Conservation (phyloP, 139 green algal species). For the Chlamydomonas incerta region DNA sequence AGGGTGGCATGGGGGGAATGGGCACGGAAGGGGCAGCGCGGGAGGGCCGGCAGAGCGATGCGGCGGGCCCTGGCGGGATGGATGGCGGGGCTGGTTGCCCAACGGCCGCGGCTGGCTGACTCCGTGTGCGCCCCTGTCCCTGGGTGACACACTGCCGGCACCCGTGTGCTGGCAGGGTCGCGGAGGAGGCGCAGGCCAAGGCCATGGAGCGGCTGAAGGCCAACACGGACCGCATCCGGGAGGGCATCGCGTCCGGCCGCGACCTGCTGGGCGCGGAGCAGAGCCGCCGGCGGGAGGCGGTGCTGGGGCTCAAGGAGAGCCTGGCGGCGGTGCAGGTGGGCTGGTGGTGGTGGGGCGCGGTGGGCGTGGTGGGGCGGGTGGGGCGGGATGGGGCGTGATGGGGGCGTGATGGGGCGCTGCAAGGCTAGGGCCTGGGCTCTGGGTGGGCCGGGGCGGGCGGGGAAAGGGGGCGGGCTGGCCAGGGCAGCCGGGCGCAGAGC, state of each 20-base stretch:
- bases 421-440: no score
- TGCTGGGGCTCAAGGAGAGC: slow-evolving; percentile 55
- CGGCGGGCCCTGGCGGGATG: no score
- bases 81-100: no score
- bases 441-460: no score
- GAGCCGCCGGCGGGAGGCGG: slow-evolving; percentile 35
- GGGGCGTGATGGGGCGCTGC: no score
- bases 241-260: slow-evolving; percentile 15
- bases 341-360: background rate
- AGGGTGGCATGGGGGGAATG: no score
- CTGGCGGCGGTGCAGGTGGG: slow-evolving; percentile 28
- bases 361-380: background rate
- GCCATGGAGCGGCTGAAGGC: slow-evolving; percentile 40
- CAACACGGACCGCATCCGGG: slow-evolving; percentile 26
- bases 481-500: no score
- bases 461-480: no score
- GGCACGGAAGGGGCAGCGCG: background rate
- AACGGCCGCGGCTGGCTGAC: no score
- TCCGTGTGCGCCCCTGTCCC: no score
- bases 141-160: no score
- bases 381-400: background rate
- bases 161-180: no score
- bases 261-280: slow-evolving; percentile 43
- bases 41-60: background rate
- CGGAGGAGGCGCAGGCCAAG: slow-evolving; percentile 30